Evolutionary conservation across 1,284 basidiomycete species (phyloP).

Genomic region (Malassezia furfur): DNA sequence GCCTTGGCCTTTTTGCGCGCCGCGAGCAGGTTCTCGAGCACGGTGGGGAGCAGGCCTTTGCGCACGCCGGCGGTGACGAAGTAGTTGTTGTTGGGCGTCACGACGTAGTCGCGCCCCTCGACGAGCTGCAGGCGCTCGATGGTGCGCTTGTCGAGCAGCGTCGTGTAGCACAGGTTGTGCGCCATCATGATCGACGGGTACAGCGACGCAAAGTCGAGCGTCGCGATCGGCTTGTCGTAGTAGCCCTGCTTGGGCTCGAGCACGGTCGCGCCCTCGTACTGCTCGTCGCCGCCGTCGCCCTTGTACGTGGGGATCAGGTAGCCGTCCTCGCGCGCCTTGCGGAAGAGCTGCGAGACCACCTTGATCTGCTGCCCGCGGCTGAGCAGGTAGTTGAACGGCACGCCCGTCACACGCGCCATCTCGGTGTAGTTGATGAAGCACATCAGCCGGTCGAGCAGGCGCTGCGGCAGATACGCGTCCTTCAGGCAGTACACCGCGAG

Average conservation of each 20-base stretch:
- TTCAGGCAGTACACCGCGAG: conserved; percentile 47
- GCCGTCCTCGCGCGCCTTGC: conserved; percentile 45
- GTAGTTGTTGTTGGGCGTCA: conserved; percentile 47
- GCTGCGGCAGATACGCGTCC: conserved; percentile 47
- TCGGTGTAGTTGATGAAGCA: conserved; percentile 49
- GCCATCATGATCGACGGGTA: conserved; percentile 49
- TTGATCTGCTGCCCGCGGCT: conserved; percentile 48
- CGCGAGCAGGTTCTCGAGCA: conserved; percentile 40
- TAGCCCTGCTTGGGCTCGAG: conserved; percentile 47
- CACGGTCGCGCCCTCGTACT: conserved; percentile 47
- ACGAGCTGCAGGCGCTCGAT: conserved; percentile 41
- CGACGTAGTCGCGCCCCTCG: conserved; percentile 40
- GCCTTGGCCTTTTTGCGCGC: conserved; percentile 46
- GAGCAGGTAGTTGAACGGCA: conserved; percentile 48
- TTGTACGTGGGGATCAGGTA: conserved; percentile 46
- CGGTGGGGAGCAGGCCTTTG: conserved; percentile 44
- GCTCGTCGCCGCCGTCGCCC: conserved; percentile 44
- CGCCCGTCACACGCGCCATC: conserved; percentile 47
- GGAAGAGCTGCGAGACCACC: conserved; percentile 46
- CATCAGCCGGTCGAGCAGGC: conserved; percentile 48
- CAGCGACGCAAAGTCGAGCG: conserved; percentile 47
- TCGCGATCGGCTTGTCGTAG: conserved; percentile 46
- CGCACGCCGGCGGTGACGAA: conserved; percentile 38
- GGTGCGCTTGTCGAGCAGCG: conserved; percentile 40
- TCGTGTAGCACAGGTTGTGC: conserved; percentile 48